Evolutionary conservation across 1,284 basidiomycete species (phyloP).

Genomic region (Fomitiporia mediterranea): DNA sequence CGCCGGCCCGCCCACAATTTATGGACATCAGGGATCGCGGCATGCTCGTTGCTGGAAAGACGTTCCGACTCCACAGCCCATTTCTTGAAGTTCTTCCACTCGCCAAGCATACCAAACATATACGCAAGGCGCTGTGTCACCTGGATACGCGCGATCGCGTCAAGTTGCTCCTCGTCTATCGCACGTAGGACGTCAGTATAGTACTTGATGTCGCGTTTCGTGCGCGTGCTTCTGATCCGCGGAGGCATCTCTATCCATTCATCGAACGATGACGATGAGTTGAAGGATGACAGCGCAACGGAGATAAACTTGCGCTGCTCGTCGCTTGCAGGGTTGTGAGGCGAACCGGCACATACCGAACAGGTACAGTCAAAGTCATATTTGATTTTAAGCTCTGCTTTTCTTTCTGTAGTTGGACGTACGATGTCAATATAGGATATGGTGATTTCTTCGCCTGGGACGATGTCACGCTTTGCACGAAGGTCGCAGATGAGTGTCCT

Average conservation of each 20-base stretch:
- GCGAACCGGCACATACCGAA: not conserved
- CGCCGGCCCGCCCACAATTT: too few species aligned
- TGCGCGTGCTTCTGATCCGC: not conserved
- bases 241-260: not conserved
- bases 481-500: not conserved
- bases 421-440: not conserved
- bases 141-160: too few species aligned
- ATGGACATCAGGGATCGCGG: too few species aligned
- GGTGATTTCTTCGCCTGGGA: constrained; percentile 1
- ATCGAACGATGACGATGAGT: not conserved
- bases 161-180: not conserved
- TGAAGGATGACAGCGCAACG: not conserved
- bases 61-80: too few species aligned
- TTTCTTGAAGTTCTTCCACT: constrained; percentile 2
- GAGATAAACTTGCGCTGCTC: not conserved
- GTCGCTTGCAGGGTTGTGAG: not conserved
- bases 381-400: not conserved
- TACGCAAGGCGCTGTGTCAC: not conserved
- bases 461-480: not conserved
- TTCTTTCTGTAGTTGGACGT: not conserved
- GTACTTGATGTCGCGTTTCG: not conserved
- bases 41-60: too few species aligned
- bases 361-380: not conserved
- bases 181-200: not conserved
- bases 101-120: not conserved